Evolutionary conservation across 192 early-diverging fungal species (phyloP).

Genomic region (Coemansia sp.): DNA sequence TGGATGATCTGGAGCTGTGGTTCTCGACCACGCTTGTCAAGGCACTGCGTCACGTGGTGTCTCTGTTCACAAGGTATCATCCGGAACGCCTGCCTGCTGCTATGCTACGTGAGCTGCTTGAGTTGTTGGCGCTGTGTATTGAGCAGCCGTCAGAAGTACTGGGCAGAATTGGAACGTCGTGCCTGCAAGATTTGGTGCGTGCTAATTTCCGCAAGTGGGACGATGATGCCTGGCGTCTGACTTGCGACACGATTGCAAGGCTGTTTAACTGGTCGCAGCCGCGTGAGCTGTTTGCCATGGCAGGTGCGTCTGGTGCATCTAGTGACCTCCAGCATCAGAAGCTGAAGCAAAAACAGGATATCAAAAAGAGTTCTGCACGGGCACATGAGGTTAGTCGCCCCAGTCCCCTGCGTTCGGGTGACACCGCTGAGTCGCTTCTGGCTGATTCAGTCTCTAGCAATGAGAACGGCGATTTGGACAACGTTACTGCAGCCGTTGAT

Average conservation of each 20-base stretch:
- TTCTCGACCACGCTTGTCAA: slow-evolving; percentile 92
- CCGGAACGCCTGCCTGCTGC: slow-evolving; percentile 60
- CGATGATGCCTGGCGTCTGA: slow-evolving; percentile 65
- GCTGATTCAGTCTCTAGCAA: slow-evolving; percentile 4
- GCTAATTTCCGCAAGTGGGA: slow-evolving; percentile 74
- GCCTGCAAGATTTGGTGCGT: slow-evolving; percentile 86
- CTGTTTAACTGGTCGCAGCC: slow-evolving; percentile 84
- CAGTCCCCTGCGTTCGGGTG: slow-evolving; percentile 29
- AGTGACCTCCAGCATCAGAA: neutral
- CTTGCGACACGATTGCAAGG: slow-evolving; percentile 65
- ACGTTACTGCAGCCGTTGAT: neutral
- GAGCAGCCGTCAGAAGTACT: slow-evolving; percentile 91
- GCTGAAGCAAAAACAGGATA: neutral
- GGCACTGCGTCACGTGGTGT: slow-evolving; percentile 83
- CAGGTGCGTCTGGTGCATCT: slow-evolving; percentile 29
- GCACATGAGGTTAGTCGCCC: slow-evolving; percentile 25
- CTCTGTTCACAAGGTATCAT: slow-evolving; percentile 78
- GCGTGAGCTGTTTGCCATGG: slow-evolving; percentile 47
- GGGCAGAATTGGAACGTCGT: slow-evolving; percentile 84
- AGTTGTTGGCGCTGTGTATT: slow-evolving; percentile 80
- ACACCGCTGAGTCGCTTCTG: slow-evolving; percentile 22
- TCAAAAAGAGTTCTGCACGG: neutral
- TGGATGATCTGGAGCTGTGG: slow-evolving; percentile 90
- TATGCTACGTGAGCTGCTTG: slow-evolving; percentile 76
- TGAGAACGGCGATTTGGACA: neutral